phyloP scores from a whole-genome alignment of 495 filamentous ascomycete genomes.

The Penicillium alfredii region DNA sequence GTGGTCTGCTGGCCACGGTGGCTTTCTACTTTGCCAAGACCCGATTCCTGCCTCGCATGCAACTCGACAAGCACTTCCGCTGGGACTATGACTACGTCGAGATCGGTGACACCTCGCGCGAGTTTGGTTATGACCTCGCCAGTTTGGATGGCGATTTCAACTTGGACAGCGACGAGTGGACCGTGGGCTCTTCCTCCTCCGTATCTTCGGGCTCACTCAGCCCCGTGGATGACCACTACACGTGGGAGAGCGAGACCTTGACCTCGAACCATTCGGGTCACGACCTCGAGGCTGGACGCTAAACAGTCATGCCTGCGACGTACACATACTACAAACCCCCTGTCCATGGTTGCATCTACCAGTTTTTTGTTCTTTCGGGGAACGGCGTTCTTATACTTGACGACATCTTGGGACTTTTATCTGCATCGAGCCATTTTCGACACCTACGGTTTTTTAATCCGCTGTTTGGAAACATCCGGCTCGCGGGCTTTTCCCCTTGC shows the following conservation, averaged over 20 bases:
- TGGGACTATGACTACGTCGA: constrained; percentile 98
- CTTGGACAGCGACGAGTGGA: constrained; percentile 66
- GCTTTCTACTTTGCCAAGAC: constrained; percentile 74
- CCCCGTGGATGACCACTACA: constrained; percentile 54
- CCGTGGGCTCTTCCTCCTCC: constrained; percentile 65
- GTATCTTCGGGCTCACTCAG: constrained; percentile 57
- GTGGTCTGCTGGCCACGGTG: constrained; percentile 71
- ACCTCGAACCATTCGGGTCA: constrained; percentile 49
- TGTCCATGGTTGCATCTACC: constrained; percentile 22
- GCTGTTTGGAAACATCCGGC: constrained; percentile 16
- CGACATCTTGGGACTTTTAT: constrained; percentile 37
- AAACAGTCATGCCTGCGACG: constrained; percentile 14
- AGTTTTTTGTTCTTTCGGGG: too few species aligned
- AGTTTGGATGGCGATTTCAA: constrained; percentile 52
- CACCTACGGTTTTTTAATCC: constrained; percentile 38
- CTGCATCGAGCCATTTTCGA: constrained; percentile 45
- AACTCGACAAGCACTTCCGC: constrained; percentile 75
- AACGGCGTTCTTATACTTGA: constrained; percentile 38
- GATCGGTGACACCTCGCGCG: constrained; percentile 54
- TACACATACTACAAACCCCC: constrained; percentile 23
- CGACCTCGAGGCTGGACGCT: constrained; percentile 47
- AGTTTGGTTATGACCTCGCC: constrained; percentile 51
- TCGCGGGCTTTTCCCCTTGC: constrained; percentile 13
- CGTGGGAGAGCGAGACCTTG: constrained; percentile 59
- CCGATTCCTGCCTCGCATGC: constrained; percentile 72